phyloP scores from a whole-genome alignment of 164 flowering plant species.

The Macadamia integrifolia region DNA sequence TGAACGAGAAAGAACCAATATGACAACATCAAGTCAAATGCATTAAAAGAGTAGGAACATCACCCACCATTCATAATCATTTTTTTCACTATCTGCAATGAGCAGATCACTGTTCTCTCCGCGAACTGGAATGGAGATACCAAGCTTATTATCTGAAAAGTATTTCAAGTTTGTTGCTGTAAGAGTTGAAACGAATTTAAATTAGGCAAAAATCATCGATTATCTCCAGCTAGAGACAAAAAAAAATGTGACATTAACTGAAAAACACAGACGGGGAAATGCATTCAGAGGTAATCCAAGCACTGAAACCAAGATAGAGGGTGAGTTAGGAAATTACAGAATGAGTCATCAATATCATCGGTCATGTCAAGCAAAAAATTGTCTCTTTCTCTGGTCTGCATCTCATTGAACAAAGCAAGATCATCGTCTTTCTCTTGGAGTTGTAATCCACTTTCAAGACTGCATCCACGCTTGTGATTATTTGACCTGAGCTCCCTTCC shows the following conservation, averaged over 20 bases:
- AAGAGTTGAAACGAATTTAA: background rate
- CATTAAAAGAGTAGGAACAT: background rate
- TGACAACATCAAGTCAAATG: background rate
- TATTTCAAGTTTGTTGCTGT: constrained; percentile 73
- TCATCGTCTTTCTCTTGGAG: constrained; percentile 75
- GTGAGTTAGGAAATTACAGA: constrained; percentile 44
- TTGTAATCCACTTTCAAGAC: constrained; percentile 59
- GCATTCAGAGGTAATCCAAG: background rate
- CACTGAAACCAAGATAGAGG: constrained; percentile 1
- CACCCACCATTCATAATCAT: constrained; percentile 93
- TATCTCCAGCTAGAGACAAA: background rate
- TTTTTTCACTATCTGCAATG: constrained; percentile 73
- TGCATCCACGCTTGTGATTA: constrained; percentile 69
- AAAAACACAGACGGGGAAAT: background rate
- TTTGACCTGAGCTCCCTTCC: constrained; percentile 46
- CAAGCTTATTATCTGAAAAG: constrained; percentile 78
- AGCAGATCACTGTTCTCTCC: constrained; percentile 84
- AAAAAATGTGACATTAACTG: background rate
- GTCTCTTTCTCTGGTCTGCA: constrained; percentile 71
- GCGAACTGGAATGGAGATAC: constrained; percentile 60
- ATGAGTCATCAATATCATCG: constrained; percentile 70
- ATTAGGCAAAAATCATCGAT: background rate
- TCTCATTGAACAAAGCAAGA: constrained; percentile 81
- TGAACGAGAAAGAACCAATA: background rate
- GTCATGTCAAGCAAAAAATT: constrained; percentile 64